Evolutionary conservation across 768 basidiomycete species (phyloP), one percentile per base, ranked within the genome.

Genomic region (Ramaria sp.): DNA sequence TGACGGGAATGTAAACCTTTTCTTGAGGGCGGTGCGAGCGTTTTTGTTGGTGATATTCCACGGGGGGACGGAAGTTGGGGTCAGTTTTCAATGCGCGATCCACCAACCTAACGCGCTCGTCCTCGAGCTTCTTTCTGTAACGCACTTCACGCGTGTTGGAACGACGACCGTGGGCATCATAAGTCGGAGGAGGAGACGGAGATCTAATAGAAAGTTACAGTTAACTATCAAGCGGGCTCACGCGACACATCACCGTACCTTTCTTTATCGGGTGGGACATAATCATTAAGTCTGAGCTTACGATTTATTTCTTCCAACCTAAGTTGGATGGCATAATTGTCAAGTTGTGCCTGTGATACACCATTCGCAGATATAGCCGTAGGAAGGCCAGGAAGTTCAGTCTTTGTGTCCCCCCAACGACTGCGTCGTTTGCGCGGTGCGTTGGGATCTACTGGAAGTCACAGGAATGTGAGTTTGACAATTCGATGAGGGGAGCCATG

Each of bases 1-100:
- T 98, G 66, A 97, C 94, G 38, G 96, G 96, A 57, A 99, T 97
- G 67, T 98, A 99, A 58, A 99, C 96, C 71, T 98, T 98, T 57
- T 99, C 96, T 32, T 88, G 88, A 13, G 95, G 94, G 45, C 92
- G 81, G 56, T 89, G 88, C 39, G 88, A 89, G 30, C 92, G 85
- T 69, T 96, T 95, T 66, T 92, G 85, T 67, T 92, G 88, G 59
- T 91, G 88, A 65, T 97, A 95, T 69, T 99, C 96, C 54, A 91
- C 86, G 9, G 96, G 96, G 52, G 96, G 93, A 39, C 88, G 89
- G 76, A 95, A 99, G 65, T 93, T 94, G 16, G 96, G 96, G 64
- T 99, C 96, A 58, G 89, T 88, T 70, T 95, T 95, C 82, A 98
- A 87, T 32, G 94, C 94, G 30, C 86, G 84, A 64, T 98, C 96